phyloP scores from a whole-genome alignment of 1,139 yeast species.

The Casaregolazyma lundiana region DNA sequence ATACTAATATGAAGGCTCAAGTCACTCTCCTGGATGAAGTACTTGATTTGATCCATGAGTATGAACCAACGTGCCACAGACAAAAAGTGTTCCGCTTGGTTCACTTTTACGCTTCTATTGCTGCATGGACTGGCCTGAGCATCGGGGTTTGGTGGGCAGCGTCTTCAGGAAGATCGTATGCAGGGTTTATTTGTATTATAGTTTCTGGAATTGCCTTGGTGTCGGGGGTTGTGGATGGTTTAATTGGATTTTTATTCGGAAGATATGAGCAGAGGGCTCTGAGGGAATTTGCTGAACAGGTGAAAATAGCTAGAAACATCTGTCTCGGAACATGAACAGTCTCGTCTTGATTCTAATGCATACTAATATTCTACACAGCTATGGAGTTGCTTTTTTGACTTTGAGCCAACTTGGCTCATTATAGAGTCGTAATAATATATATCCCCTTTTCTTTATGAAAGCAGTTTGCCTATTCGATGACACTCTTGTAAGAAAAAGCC shows the following conservation, averaged over 20 bases:
- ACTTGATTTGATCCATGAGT: constrained; percentile 49
- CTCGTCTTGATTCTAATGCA: background rate
- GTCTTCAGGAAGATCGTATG: constrained; percentile 40
- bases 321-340: background rate
- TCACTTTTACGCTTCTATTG: constrained; percentile 59
- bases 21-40: constrained; percentile 50
- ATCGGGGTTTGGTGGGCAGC: constrained; percentile 62
- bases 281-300: constrained; percentile 48
- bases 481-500: constrained; percentile 82
- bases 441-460: constrained; percentile 1
- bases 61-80: constrained; percentile 50
- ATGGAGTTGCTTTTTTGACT: too few relatives aligned
- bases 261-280: constrained; percentile 73
- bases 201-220: constrained; percentile 45
- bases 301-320: constrained; percentile 25
- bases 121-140: constrained; percentile 47
- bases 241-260: constrained; percentile 76
- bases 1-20: constrained; percentile 7
- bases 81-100: constrained; percentile 62
- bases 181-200: constrained; percentile 55
- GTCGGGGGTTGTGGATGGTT: constrained; percentile 70
- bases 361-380: too few relatives aligned
- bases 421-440: background rate
- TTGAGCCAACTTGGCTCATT: too few relatives aligned
- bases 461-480: constrained; percentile 59